phyloP scores from a whole-genome alignment of 164 flowering plant species.

The Piper longum region DNA sequence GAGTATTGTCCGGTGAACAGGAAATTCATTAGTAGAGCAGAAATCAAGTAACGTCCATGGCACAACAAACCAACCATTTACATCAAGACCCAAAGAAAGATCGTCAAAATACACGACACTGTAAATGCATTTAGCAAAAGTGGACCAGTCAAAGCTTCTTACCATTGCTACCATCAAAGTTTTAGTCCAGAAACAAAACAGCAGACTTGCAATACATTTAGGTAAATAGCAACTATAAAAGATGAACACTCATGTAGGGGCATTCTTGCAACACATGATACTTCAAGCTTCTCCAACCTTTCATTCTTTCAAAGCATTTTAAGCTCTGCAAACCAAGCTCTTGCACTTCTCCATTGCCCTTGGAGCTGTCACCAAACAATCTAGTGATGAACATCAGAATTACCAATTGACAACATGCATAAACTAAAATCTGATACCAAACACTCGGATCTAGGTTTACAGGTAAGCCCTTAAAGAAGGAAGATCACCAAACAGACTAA shows the following conservation, averaged over 20 bases:
- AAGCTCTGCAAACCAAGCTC: constrained; percentile 6
- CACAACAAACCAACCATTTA: constrained; percentile 28
- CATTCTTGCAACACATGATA: not conserved
- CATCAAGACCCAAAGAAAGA: constrained; percentile 15
- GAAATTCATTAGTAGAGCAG: not conserved
- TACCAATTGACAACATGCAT: not conserved
- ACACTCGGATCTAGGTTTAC: not conserved
- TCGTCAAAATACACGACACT: constrained; percentile 20
- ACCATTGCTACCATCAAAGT: constrained; percentile 1
- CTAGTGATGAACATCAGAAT: not conserved
- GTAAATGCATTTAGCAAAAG: constrained; percentile 3
- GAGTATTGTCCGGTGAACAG: not conserved
- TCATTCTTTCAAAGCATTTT: constrained; percentile 2
- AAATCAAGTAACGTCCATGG: not conserved
- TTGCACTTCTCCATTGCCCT: constrained; percentile 65
- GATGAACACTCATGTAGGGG: constrained; percentile 2
- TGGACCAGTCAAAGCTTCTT: constrained; percentile 7
- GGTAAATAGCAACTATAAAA: not conserved
- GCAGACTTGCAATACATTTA: constrained; percentile 11
- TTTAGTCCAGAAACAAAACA: constrained; percentile 13
- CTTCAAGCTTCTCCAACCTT: not conserved
- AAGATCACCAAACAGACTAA: not conserved
- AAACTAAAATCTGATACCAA: not conserved
- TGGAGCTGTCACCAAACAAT: constrained; percentile 35
- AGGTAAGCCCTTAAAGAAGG: not conserved